phyloP scores from a whole-genome alignment of 345 rosid genomes.

The Salix brachista region DNA sequence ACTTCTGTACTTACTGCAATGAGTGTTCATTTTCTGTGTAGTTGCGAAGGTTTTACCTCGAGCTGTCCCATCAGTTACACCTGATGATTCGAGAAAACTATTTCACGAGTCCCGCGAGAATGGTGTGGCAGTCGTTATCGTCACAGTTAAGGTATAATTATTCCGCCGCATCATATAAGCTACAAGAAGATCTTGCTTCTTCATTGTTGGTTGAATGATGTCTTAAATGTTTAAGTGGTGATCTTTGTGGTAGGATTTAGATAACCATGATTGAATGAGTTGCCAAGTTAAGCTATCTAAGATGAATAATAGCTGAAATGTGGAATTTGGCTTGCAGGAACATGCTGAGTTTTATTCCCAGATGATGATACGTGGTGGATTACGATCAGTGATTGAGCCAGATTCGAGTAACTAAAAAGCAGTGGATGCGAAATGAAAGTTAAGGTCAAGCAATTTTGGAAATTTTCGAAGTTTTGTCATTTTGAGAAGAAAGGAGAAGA shows the following conservation, averaged over 20 bases:
- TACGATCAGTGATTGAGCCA: constrained; percentile 26
- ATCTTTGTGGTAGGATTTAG: neutral
- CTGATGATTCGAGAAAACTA: constrained; percentile 30
- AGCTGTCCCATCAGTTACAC: constrained; percentile 31
- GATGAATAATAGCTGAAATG: neutral
- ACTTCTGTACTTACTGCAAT: neutral
- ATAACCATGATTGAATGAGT: neutral
- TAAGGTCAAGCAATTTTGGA: neutral
- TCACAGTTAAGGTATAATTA: constrained; percentile 30
- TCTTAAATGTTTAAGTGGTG: neutral
- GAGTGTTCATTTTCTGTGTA: constrained; percentile 2
- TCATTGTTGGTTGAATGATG: neutral
- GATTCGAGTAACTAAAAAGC: constrained; percentile 9
- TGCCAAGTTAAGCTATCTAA: neutral
- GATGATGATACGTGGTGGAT: constrained; percentile 34
- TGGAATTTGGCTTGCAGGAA: constrained; percentile 15
- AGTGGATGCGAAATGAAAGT: neutral
- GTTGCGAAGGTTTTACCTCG: constrained; percentile 30
- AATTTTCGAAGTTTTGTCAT: neutral
- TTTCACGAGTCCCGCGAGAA: constrained; percentile 27
- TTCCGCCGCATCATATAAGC: neutral
- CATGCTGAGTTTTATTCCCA: constrained; percentile 34
- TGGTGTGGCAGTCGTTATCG: constrained; percentile 28
- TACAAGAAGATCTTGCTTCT: neutral
- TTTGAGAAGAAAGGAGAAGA: neutral